A percentile compares a stretch with the other conserved stretches of the same genome.
Evolutionary conservation across 148 eudicot genomes (phyloP).

Genomic region (Oxyria digyna): DNA sequence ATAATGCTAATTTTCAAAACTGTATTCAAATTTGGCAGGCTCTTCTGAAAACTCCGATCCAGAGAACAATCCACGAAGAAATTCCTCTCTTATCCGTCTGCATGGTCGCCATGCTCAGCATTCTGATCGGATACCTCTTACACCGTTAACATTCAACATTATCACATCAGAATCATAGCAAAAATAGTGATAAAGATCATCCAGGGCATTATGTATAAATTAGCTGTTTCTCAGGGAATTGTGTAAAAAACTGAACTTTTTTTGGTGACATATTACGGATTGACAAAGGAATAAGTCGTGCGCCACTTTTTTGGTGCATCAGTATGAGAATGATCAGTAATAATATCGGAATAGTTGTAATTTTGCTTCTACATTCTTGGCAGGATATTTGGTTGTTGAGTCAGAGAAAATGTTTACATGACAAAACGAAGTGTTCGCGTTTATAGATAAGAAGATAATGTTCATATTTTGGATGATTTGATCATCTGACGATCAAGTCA

Average conservation of each 20-base stretch:
- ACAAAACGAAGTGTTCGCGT: too few relatives aligned
- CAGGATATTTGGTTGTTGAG: not conserved
- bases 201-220: not conserved
- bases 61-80: conserved; percentile 48
- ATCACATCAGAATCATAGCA: not conserved
- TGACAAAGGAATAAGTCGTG: not conserved
- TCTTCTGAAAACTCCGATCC: conserved; percentile 26
- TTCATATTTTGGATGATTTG: too few relatives aligned
- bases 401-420: too few relatives aligned
- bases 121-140: conserved; percentile 8
- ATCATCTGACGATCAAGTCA: too few relatives aligned
- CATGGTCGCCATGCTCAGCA: conserved; percentile 9
- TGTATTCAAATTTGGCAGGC: conserved; percentile 29
- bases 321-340: not conserved
- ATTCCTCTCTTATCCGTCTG: conserved; percentile 47
- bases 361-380: not conserved
- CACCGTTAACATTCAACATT: not conserved
- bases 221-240: not conserved
- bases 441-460: too few relatives aligned
- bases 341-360: not conserved
- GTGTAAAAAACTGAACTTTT: not conserved
- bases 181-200: not conserved
- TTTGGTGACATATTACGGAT: not conserved
- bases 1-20: not conserved
- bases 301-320: not conserved